phyloP scores from a whole-genome alignment of 148 eudicot species.

The Silene uniflora region DNA sequence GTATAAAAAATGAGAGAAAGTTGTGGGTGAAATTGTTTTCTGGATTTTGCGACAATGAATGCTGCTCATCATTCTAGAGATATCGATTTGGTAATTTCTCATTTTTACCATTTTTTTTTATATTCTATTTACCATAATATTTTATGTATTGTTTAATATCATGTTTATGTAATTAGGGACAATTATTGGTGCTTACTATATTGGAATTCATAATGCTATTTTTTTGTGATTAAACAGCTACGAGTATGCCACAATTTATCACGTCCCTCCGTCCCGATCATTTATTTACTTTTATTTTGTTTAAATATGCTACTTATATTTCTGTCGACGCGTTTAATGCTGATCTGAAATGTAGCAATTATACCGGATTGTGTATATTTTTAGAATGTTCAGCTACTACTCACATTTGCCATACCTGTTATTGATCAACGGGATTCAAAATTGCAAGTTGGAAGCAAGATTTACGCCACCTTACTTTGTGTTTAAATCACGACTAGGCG shows the following conservation, averaged over 20 bases:
- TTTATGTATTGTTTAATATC: not conserved
- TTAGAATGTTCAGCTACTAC: not conserved
- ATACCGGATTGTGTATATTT: not conserved
- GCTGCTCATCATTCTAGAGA: slow-evolving; percentile 34
- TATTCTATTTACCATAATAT: not conserved
- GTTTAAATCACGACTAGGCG: not conserved
- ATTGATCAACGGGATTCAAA: not conserved
- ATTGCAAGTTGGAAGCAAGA: not conserved
- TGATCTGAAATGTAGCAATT: not conserved
- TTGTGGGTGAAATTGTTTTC: slow-evolving; percentile 22
- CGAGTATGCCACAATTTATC: not conserved
- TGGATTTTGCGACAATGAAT: slow-evolving; percentile 25
- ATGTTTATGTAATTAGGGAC: not conserved
- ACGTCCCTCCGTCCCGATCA: too few species aligned
- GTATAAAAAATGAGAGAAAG: slow-evolving; percentile 13
- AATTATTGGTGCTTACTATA: slow-evolving; percentile 3
- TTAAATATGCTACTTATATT: not conserved
- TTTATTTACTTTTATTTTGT: not conserved
- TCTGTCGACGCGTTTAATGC: slow-evolving; percentile 11
- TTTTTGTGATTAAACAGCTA: not conserved
- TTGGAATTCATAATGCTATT: not conserved
- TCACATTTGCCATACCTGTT: slow-evolving; percentile 1
- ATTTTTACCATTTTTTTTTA: not conserved
- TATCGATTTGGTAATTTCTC: slow-evolving; percentile 35
- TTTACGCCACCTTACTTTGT: not conserved